These are phyloP conservation scores for Trametes coccinea DNA, from an alignment of 768 basidiomycete genomes.

Conservation along the genomic window DNA sequence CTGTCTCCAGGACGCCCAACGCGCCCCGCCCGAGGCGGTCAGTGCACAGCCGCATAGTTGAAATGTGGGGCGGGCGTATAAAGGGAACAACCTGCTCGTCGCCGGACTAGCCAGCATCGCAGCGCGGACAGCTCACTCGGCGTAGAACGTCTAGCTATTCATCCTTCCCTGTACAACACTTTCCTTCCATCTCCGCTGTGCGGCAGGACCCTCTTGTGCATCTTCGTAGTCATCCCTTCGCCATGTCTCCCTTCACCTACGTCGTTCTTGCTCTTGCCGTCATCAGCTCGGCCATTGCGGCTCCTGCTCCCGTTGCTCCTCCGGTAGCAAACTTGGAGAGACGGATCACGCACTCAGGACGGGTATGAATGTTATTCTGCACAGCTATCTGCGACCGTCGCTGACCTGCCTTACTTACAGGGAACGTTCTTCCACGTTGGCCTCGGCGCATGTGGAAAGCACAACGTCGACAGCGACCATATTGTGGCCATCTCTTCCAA, in stretches of 20 bases:
- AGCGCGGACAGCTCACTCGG: slow-evolving; percentile 21
- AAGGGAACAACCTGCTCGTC: not conserved
- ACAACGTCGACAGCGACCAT: slow-evolving; percentile 46
- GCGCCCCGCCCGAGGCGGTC: not conserved
- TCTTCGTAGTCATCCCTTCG: not conserved
- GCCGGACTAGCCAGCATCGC: slow-evolving; percentile 11
- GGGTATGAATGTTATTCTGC: slow-evolving; percentile 36
- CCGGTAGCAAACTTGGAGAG: slow-evolving; percentile 43
- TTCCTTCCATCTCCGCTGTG: slow-evolving; percentile 8
- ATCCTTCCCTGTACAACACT: not conserved
- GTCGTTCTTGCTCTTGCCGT: slow-evolving; percentile 31
- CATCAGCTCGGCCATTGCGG: slow-evolving; percentile 42
- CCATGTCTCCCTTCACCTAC: slow-evolving; percentile 16
- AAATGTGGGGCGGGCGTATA: not conserved
- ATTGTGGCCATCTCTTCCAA: slow-evolving; percentile 61
- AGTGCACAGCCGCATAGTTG: not conserved
- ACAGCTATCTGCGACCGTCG: not conserved
- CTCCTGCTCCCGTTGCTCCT: slow-evolving; percentile 46
- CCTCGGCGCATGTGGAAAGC: slow-evolving; percentile 62
- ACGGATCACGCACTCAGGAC: slow-evolving; percentile 52
- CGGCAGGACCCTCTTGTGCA: slow-evolving; percentile 8
- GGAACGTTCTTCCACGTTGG: slow-evolving; percentile 66
- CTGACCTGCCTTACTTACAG: slow-evolving; percentile 34
- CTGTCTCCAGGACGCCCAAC: not conserved
- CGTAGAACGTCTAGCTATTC: slow-evolving; percentile 21